These are phyloP conservation scores for Fragilaria radians DNA, from an alignment of 108 stramenopile genomes.

Conservation along the genomic window DNA sequence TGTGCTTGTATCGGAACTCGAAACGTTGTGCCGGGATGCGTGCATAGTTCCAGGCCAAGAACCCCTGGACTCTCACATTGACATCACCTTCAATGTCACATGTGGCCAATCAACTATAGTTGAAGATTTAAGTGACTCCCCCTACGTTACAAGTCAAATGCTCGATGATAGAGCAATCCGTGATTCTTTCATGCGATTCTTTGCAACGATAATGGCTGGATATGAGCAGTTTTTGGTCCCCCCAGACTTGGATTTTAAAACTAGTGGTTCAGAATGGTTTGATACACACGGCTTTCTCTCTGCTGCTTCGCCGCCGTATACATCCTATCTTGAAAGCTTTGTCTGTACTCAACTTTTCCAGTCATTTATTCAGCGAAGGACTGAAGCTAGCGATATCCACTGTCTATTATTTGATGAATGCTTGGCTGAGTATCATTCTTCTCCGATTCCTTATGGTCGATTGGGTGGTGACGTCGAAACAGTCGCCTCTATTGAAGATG, in stretches of 20 bases:
- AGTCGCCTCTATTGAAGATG: slow-evolving; percentile 15
- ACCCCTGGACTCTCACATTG: slow-evolving; percentile 59
- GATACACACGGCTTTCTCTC: slow-evolving; percentile 71
- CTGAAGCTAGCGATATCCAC: slow-evolving; percentile 82
- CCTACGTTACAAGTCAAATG: slow-evolving; percentile 28
- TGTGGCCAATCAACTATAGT: slow-evolving; percentile 25
- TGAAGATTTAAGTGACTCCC: slow-evolving; percentile 22
- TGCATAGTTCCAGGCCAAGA: slow-evolving; percentile 79
- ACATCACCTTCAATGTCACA: slow-evolving; percentile 45
- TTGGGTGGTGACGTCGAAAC: slow-evolving; percentile 56
- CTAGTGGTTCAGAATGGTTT: slow-evolving; percentile 84
- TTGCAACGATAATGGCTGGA: slow-evolving; percentile 65
- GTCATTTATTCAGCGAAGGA: slow-evolving; percentile 79
- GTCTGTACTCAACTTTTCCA: slow-evolving; percentile 80
- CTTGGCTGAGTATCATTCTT: slow-evolving; percentile 66
- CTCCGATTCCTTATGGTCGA: slow-evolving; percentile 61
- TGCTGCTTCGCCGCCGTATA: slow-evolving; percentile 42
- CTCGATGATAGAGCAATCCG: slow-evolving; percentile 80
- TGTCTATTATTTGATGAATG: slow-evolving; percentile 84
- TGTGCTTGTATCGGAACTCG: slow-evolving; percentile 65
- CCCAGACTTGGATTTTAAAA: slow-evolving; percentile 80
- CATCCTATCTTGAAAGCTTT: slow-evolving; percentile 45
- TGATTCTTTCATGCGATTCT: slow-evolving; percentile 79
- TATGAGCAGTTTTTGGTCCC: slow-evolving; percentile 80
- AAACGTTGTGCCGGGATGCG: slow-evolving; percentile 74